Evolutionary conservation across 2,329 filamentous ascomycete species (phyloP).

Genomic region (Penicillium sp.): DNA sequence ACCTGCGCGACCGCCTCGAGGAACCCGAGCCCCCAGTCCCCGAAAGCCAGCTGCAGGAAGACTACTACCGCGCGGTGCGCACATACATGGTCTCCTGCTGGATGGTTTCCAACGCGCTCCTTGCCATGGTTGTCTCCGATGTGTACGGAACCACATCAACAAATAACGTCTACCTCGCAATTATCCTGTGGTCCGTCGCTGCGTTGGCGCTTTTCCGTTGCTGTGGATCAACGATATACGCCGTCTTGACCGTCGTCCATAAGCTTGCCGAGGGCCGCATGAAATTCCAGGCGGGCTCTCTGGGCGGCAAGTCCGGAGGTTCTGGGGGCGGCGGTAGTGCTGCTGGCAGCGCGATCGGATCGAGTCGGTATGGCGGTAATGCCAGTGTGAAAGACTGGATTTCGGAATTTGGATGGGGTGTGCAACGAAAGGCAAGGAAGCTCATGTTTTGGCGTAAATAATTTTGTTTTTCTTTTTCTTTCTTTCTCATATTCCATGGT

Average conservation of each 20-base stretch:
- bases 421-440: conserved; percentile 30
- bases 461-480: not conserved
- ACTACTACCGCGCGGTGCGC: conserved; percentile 95
- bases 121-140: conserved; percentile 90
- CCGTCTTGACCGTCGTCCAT: conserved; percentile 78
- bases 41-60: conserved; percentile 86
- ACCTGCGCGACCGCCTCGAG: conserved; percentile 87
- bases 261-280: conserved; percentile 82
- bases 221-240: conserved; percentile 74
- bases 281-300: conserved; percentile 46
- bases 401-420: conserved; percentile 32
- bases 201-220: conserved; percentile 82
- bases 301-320: conserved; percentile 15
- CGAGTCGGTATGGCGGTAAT: conserved; percentile 27
- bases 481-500: not conserved
- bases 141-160: conserved; percentile 68
- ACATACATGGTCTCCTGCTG: conserved; percentile 97
- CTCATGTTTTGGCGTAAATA: conserved; percentile 39
- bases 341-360: conserved; percentile 13
- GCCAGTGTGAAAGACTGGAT: conserved; percentile 33
- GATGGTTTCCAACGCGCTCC: conserved; percentile 87
- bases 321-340: conserved; percentile 5
- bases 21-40: conserved; percentile 60
- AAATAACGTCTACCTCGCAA: conserved; percentile 83
- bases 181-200: conserved; percentile 91